These are phyloP conservation scores for Heteromeles arbutifolia DNA, from an alignment of 306 rosid species.

Conservation along the genomic window DNA sequence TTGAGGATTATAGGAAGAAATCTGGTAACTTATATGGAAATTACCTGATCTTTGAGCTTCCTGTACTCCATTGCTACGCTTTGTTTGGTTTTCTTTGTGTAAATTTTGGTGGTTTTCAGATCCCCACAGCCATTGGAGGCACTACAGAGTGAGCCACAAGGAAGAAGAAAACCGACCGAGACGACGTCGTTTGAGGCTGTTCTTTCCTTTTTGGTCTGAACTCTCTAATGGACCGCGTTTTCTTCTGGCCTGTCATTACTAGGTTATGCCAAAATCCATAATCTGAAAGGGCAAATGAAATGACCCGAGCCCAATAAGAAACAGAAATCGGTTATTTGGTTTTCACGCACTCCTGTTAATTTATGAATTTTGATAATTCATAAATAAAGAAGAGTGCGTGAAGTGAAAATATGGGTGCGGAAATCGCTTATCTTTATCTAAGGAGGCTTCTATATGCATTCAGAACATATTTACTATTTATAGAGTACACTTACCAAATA, in stretches of 20 bases:
- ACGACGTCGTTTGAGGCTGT: not conserved
- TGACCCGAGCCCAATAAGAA: not conserved
- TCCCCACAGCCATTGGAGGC: slow-evolving; percentile 6
- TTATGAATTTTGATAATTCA: too few species aligned
- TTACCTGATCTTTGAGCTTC: slow-evolving; percentile 73
- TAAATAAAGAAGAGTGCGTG: too few species aligned
- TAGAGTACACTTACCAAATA: too few species aligned
- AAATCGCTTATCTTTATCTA: too few species aligned
- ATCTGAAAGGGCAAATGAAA: not conserved
- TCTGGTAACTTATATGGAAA: not conserved
- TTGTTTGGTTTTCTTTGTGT: not conserved
- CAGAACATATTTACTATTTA: not conserved
- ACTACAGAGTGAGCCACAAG: not conserved
- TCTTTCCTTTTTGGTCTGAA: not conserved
- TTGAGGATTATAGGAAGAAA: not conserved
- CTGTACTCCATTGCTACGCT: slow-evolving; percentile 61
- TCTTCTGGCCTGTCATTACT: not conserved
- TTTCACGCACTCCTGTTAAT: too few species aligned
- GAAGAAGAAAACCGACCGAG: not conserved
- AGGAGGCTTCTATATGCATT: not conserved
- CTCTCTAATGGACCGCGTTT: not conserved
- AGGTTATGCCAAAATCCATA: not conserved
- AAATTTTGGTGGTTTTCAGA: not conserved
- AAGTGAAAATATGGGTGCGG: not conserved
- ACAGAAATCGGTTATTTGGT: not conserved